These are phyloP conservation scores for Hypomontagnella monticulosa DNA, from an alignment of 495 filamentous ascomycete genomes.

Conservation along the genomic window DNA sequence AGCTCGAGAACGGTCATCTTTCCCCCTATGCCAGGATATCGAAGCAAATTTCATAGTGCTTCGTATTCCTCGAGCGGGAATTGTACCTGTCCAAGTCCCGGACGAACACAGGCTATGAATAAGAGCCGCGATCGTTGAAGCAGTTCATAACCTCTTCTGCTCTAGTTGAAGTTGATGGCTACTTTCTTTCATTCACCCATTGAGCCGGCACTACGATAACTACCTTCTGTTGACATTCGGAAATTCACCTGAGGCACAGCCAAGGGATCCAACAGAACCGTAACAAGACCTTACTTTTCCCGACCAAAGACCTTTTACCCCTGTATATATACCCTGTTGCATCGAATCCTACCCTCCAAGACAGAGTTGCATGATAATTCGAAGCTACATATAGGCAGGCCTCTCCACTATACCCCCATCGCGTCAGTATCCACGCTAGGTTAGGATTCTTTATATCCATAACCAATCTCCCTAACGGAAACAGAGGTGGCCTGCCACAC, in stretches of 20 bases:
- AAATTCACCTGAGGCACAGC: conserved; percentile 37
- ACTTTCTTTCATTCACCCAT: conserved; percentile 21
- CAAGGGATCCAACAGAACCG: conserved; percentile 22
- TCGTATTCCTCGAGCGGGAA: no score
- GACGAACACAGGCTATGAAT: conserved; percentile 3
- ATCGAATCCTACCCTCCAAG: conserved; percentile 36
- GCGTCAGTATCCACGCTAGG: conserved; percentile 40
- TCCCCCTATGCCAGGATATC: background rate
- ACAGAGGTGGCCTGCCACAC: conserved; percentile 34
- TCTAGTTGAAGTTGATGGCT: background rate
- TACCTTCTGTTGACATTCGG: conserved; percentile 23
- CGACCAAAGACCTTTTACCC: conserved; percentile 34
- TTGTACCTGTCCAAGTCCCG: background rate
- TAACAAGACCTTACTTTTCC: conserved; percentile 37
- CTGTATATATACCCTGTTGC: conserved; percentile 36
- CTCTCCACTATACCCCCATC: conserved; percentile 42
- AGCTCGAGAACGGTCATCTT: no score
- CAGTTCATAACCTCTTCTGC: background rate
- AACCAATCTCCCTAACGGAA: conserved; percentile 40
- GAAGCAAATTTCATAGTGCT: background rate
- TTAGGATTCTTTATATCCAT: conserved; percentile 44
- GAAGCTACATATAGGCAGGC: conserved; percentile 39
- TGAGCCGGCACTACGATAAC: conserved; percentile 24
- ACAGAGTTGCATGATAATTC: conserved; percentile 45
- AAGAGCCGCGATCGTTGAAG: conserved; percentile 14